Evolutionary conservation across 306 rosid genomes (phyloP).

Genomic region (Corylus americana): DNA sequence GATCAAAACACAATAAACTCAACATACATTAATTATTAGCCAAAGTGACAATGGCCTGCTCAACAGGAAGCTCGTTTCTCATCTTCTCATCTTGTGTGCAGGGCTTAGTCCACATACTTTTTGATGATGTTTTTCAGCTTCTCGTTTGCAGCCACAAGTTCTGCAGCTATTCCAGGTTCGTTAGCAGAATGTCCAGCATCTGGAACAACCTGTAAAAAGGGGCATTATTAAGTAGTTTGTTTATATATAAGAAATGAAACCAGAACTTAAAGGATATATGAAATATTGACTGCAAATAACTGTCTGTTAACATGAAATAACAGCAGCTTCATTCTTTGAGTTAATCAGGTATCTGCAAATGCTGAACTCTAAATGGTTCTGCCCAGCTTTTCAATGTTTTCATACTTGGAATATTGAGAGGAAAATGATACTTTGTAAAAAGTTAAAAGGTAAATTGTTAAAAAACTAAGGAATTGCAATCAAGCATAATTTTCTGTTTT

Average conservation of each 20-base stretch:
- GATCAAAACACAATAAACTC: not conserved
- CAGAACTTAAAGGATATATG: not conserved
- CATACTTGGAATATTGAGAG: not conserved
- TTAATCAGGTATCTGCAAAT: not conserved
- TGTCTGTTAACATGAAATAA: not conserved
- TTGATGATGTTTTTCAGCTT: conserved; percentile 58
- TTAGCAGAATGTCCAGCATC: conserved; percentile 96
- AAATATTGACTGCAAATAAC: not conserved
- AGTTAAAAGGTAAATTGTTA: not conserved
- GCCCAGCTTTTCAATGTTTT: too few relatives aligned
- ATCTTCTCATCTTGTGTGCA: conserved; percentile 8
- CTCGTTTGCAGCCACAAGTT: conserved; percentile 94
- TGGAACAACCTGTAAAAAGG: conserved; percentile 59
- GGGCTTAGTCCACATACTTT: conserved; percentile 39
- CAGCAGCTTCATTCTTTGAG: not conserved
- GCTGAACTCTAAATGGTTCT: not conserved
- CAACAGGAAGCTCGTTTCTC: not conserved
- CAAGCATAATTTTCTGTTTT: not conserved
- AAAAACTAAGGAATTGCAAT: not conserved
- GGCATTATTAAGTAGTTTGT: conserved; percentile 24
- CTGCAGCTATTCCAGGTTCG: conserved; percentile 85
- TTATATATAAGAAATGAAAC: not conserved
- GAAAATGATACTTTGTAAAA: not conserved
- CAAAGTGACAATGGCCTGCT: too few relatives aligned
- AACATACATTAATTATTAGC: not conserved